Evolutionary conservation across 2,329 filamentous ascomycete species (phyloP).

Genomic region (Scortechinia acanthostroma): DNA sequence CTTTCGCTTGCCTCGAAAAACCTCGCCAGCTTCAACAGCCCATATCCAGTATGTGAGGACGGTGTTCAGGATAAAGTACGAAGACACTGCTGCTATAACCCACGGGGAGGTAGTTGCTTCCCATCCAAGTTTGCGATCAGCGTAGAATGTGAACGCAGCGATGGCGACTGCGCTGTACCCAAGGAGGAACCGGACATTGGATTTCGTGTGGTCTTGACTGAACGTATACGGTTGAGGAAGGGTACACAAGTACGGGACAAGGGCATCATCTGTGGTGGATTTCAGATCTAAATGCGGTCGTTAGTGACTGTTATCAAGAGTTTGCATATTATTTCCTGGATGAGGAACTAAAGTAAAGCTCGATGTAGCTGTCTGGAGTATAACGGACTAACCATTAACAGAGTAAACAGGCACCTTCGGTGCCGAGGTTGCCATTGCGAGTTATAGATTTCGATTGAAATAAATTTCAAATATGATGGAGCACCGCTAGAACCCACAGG

Average conservation of each 20-base stretch:
- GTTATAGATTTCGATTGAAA: not conserved
- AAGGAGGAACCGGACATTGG: not conserved
- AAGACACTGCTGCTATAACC: not conserved
- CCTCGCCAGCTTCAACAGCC: not conserved
- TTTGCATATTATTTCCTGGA: no score
- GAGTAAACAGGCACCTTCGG: conserved; percentile 1
- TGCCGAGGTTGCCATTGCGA: not conserved
- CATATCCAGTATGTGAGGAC: not conserved
- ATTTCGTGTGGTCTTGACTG: not conserved
- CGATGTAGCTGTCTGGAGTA: no score
- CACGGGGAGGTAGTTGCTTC: conserved; percentile 1
- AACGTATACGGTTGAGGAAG: not conserved
- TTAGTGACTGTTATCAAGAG: not conserved
- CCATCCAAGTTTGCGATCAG: not conserved
- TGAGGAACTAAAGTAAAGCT: not conserved
- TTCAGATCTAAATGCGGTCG: not conserved
- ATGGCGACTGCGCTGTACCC: conserved; percentile 1
- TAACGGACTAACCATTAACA: not conserved
- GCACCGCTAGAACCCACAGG: no score
- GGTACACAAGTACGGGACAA: not conserved
- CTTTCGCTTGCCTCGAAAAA: not conserved
- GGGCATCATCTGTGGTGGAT: not conserved
- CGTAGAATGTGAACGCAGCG: not conserved
- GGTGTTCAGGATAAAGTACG: not conserved
- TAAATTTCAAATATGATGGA: no score